Percentiles rank a stretch among this genome's conserved stretches.
These are phyloP conservation scores for Fusarium circinatum DNA, from an alignment of 2,329 filamentous ascomycete genomes.

Conservation along the genomic window DNA sequence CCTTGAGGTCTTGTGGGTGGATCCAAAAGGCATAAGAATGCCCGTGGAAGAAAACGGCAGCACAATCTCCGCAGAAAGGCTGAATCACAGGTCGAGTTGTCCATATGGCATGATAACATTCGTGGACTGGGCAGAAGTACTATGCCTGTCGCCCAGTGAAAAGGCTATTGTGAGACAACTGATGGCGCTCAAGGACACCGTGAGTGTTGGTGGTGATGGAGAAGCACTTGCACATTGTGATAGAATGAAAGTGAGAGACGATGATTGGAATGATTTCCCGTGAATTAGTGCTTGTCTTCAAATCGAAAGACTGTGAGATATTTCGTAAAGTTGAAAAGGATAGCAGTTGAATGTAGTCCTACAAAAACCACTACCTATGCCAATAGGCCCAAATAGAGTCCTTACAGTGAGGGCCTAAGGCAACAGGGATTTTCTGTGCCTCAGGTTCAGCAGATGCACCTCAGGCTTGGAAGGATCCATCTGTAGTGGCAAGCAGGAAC, in stretches of 20 bases:
- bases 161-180: slow-evolving; percentile 34
- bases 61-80: slow-evolving; percentile 49
- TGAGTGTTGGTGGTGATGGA: slow-evolving; percentile 1
- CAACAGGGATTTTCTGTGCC: neutral
- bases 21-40: slow-evolving; percentile 35
- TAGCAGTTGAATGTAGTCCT: neutral
- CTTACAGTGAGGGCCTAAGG: neutral
- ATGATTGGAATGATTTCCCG: neutral
- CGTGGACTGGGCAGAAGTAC: slow-evolving; percentile 48
- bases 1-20: slow-evolving; percentile 24
- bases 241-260: neutral
- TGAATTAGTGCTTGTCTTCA: neutral
- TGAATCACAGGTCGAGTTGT: slow-evolving; percentile 25
- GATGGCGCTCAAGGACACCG: neutral
- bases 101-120: slow-evolving; percentile 43
- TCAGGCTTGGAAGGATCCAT: neutral
- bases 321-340: neutral
- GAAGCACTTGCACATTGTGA: slow-evolving; percentile 45
- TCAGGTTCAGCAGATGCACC: neutral
- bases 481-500: neutral
- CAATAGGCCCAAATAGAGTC: neutral
- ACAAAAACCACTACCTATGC: neutral
- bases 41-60: slow-evolving; percentile 43
- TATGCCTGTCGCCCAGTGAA: slow-evolving; percentile 36
- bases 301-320: neutral